These are phyloP conservation scores for Metarhizium anisopliae DNA, from an alignment of 2,329 filamentous ascomycete species.

Conservation along the genomic window DNA sequence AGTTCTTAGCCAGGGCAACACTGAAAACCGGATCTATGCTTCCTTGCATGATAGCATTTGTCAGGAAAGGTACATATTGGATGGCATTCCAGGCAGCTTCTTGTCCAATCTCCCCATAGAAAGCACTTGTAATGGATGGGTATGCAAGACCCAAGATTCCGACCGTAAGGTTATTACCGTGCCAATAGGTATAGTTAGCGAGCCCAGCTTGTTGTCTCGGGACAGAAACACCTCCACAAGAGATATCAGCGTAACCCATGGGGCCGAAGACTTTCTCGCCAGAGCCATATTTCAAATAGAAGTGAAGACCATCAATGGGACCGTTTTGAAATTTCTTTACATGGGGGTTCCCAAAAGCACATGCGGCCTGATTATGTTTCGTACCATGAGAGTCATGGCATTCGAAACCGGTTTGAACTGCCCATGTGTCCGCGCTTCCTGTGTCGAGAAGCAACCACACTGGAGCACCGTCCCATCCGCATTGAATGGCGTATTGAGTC, in stretches of 20 bases:
- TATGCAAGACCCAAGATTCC: constrained; percentile 44
- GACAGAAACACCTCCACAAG: constrained; percentile 35
- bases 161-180: constrained; percentile 41
- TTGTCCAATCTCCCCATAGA: constrained; percentile 28
- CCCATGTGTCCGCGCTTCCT: constrained; percentile 44
- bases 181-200: constrained; percentile 40
- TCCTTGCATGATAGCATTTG: constrained; percentile 37
- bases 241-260: constrained; percentile 37
- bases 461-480: constrained; percentile 27
- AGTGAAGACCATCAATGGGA: constrained; percentile 31
- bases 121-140: constrained; percentile 39
- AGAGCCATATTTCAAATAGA: constrained; percentile 38
- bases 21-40: constrained; percentile 36
- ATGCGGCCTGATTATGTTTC: constrained; percentile 21
- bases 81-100: constrained; percentile 28
- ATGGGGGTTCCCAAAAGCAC: constrained; percentile 31
- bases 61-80: constrained; percentile 39
- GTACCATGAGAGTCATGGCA: constrained; percentile 30
- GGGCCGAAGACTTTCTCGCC: constrained; percentile 38
- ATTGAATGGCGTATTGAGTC: constrained; percentile 33
- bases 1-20: constrained; percentile 38
- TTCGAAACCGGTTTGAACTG: constrained; percentile 28
- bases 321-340: constrained; percentile 31
- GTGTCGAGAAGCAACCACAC: constrained; percentile 39
- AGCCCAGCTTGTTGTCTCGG: constrained; percentile 37